A percentile compares a stretch with the other conserved stretches of the same genome.
Conservation (phyloP, 495 filamentous ascomycete genomes). For the Echria macrotheca region DNA sequence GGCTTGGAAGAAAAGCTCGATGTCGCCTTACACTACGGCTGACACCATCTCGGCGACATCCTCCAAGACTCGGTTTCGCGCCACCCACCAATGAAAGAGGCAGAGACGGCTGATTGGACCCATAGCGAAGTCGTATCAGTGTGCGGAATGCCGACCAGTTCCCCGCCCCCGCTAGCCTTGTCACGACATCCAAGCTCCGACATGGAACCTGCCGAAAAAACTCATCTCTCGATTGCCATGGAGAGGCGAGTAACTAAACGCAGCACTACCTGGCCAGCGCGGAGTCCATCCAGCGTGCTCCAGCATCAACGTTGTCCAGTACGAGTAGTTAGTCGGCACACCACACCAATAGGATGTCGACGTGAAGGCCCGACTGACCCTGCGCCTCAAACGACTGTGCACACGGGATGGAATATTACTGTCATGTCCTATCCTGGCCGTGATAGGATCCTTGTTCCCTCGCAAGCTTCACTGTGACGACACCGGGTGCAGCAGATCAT, state of each 20-base stretch:
- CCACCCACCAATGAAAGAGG: too few relatives aligned
- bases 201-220: too few relatives aligned
- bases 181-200: not conserved
- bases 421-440: slow-evolving; percentile 13
- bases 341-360: slow-evolving; percentile 8
- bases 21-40: not conserved
- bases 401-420: slow-evolving; percentile 24
- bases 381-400: slow-evolving; percentile 21
- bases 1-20: not conserved
- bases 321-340: too few relatives aligned
- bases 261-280: not conserved
- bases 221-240: slow-evolving; percentile 3
- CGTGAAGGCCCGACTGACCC: slow-evolving; percentile 13
- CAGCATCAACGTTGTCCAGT: too few relatives aligned
- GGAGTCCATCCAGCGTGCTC: too few relatives aligned
- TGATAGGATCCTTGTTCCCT: slow-evolving; percentile 3
- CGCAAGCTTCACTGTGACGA: not conserved
- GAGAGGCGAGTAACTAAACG: not conserved
- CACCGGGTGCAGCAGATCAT: not conserved
- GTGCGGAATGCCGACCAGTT: too few relatives aligned
- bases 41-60: slow-evolving; percentile 1
- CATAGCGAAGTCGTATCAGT: too few relatives aligned
- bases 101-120: too few relatives aligned
- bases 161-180: too few relatives aligned
- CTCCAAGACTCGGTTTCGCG: too few relatives aligned